A percentile compares a stretch with the other conserved stretches of the same genome.
These are phyloP conservation scores for Paxillus involutus DNA, from an alignment of 768 basidiomycete species.

Conservation along the genomic window DNA sequence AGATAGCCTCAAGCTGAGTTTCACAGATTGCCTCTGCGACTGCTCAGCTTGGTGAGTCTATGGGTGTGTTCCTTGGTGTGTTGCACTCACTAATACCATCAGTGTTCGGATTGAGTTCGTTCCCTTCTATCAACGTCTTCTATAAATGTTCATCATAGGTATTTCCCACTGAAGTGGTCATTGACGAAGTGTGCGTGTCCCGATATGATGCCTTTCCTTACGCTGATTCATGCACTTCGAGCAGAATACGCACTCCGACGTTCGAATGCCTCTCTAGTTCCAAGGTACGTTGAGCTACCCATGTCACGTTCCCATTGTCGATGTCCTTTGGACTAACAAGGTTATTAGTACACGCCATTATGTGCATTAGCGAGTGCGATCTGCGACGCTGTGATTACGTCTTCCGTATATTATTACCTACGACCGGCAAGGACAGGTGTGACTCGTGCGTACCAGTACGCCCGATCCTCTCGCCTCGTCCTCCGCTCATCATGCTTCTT, in stretches of 20 bases:
- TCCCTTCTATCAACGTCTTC: background rate
- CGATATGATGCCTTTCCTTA: background rate
- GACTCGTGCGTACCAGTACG: background rate
- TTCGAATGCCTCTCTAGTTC: background rate
- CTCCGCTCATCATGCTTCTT: background rate
- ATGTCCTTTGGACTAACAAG: background rate
- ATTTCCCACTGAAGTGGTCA: background rate
- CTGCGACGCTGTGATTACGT: constrained; percentile 11
- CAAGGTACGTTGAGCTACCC: background rate
- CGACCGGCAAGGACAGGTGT: constrained; percentile 1
- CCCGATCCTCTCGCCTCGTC: background rate
- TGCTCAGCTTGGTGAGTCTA: constrained; percentile 10
- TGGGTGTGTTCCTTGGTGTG: background rate
- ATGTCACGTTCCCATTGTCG: background rate
- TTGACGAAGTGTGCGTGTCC: constrained; percentile 3
- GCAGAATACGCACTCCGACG: constrained; percentile 4
- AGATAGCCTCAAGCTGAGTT: background rate
- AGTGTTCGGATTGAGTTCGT: constrained; percentile 12
- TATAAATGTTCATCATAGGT: background rate
- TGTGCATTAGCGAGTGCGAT: background rate
- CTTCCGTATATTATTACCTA: constrained; percentile 8
- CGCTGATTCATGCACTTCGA: background rate
- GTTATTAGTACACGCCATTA: background rate
- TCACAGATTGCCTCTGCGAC: constrained; percentile 1
- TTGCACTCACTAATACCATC: background rate